Base-by-base conservation (phyloP, 2,329 filamentous ascomycete genomes). In the Xylariomycetidae sp. region DNA sequence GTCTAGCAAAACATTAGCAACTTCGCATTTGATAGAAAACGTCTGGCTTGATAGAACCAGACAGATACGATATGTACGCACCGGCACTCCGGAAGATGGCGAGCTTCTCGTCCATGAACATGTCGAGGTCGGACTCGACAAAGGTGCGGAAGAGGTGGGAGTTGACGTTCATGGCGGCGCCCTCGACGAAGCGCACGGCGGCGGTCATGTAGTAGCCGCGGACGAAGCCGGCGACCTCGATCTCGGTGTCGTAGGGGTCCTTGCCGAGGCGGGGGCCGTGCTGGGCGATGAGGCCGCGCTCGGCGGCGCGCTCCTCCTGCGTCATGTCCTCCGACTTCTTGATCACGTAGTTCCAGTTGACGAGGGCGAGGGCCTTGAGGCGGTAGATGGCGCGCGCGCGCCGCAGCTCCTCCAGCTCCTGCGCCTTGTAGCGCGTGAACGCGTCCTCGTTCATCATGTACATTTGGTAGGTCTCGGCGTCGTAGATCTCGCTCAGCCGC, bases 161-260 rank as follows among this genome's bases (percentile, higher is more conserved):
- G 24, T 56, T 57, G 7, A 58, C 49, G 19, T 47, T 49, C 44
- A 57, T 52, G 0, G 54, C 50, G 0, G 72, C 48, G 0, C 52
- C 51, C 18, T 88, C 82, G 1, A 76, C 66, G 46, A 86, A 82
- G 2, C 82, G 71, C 20, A 68, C 60, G 0, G 76, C 72, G 0
- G 83, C 81, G 4, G 81, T 71, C 29, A 74, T 67, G 49, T 88
- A 88, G 53, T 87, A 88, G 0, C 73, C 80, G 0, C 79, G 65
- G 27, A 85, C 68, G 4, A 76, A 76, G 0, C 77, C 68, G 0
- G 82, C 72, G 0, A 82, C 73, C 7, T 70, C 63, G 1, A 88
- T 56, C 49, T 86, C 82, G 0, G 60, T 56, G 1, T 64, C 52
- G 44, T 76, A 86, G 0, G 66, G 63, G 46, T 87, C 82, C 0